Evolutionary conservation across 345 rosid genomes (phyloP), one percentile per base, ranked within the genome.

Genomic region (Viola odorata): DNA sequence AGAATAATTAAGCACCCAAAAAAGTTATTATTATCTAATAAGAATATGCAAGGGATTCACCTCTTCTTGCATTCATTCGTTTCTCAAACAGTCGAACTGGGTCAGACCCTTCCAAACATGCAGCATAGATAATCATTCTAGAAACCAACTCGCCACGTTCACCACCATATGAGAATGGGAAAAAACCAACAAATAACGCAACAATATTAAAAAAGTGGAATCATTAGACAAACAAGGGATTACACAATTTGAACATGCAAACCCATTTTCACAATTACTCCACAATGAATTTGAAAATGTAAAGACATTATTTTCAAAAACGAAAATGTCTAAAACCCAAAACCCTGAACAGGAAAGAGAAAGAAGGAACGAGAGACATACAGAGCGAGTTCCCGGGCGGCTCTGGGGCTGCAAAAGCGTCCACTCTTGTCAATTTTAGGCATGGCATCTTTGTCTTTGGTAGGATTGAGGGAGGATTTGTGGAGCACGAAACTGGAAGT

Each of bases 301-400:
- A 9, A 51, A 51, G 10, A 51, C 17, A 6, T 7, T 47, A 10
- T 9, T 44, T 44, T 7, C 1, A 50, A 50, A 2, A 15, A 15
- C 36, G 17, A 12, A 55, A 47, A 65, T 15, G 57, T 37, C 37
- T 13, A 57, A 75, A 41, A 39, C 14, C 50, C 68, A 52, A 54
- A 66, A 55, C 52, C 56, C 32, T n/a, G 12, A 32, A 38, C 16
- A 13, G 47, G 13, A 53, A 45, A 7, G 45, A 53, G 36, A 57
- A 4, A 44, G 58, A 15, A 8, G n/a, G 53, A 11, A 13, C 23
- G 6, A 16, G 53, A 16, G 4, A 15, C 77, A 67, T 82, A 94
- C 99, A 94, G 71, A 64, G 99, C 94, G 66, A 94, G 96, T 74
- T 94, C 99, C 5, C 99, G 85, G 73, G 88, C 99, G 55, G 99